Percentiles rank a stretch among this genome's conserved stretches.
phyloP scores from a whole-genome alignment of 495 filamentous ascomycete species.

The Penicillium fimorum region DNA sequence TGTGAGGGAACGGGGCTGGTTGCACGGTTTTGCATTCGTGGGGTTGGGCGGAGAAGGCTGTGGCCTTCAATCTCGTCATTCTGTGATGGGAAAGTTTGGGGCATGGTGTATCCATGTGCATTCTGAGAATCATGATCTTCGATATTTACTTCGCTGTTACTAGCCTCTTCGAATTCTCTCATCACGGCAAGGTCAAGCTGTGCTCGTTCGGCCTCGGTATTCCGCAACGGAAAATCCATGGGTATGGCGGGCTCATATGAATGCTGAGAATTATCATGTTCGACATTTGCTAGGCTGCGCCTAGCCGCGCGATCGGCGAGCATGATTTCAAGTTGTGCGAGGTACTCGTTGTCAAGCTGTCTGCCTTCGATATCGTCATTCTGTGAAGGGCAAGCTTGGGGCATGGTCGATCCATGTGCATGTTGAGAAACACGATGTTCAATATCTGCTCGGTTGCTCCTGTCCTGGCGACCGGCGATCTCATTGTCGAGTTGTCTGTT shows the following conservation, averaged over 20 bases:
- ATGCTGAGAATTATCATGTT: no score
- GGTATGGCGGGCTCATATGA: no score
- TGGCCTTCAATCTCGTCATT: background rate
- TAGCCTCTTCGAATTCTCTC: background rate
- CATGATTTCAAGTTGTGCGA: no score
- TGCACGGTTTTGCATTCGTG: background rate
- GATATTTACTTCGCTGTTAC: background rate
- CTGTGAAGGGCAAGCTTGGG: background rate
- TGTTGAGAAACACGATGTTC: background rate
- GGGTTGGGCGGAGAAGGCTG: background rate
- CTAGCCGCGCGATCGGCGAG: background rate
- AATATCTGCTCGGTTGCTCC: background rate
- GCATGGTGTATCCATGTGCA: background rate
- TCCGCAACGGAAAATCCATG: no score
- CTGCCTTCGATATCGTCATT: no score
- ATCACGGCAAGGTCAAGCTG: no score
- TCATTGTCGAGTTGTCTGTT: background rate
- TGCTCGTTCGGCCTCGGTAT: no score
- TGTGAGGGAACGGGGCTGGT: background rate
- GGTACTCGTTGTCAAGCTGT: no score
- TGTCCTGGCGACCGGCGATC: background rate
- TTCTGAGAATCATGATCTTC: background rate
- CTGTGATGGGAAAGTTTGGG: background rate
- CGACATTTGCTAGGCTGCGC: background rate
- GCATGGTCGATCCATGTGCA: background rate